Evolutionary conservation across 1,284 basidiomycete species (phyloP).

Genomic region (Schizopora paradoxa): DNA sequence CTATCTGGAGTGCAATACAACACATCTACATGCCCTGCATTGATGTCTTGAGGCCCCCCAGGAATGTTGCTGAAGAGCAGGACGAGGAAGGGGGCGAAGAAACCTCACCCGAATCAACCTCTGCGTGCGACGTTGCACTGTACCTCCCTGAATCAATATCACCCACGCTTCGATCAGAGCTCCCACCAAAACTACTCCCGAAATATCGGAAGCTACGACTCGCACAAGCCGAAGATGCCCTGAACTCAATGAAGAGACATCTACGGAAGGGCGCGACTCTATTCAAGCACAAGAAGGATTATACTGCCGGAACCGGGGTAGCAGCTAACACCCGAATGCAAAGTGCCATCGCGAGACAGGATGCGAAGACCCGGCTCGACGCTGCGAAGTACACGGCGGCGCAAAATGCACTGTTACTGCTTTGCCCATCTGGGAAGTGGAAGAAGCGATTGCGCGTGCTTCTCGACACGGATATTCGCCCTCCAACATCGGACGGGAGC

Average conservation of each 20-base stretch:
- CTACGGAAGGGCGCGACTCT: slow-evolving; percentile 1
- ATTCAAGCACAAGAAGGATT: slow-evolving; percentile 3
- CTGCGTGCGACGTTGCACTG: neutral
- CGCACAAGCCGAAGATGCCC: neutral
- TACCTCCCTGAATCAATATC: neutral
- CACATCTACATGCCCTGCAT: neutral
- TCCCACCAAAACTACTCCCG: neutral
- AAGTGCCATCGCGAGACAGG: neutral
- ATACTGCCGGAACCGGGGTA: neutral
- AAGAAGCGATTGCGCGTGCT: neutral
- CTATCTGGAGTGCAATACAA: neutral
- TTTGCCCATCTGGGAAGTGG: neutral
- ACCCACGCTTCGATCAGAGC: neutral
- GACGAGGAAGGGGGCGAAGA: too few species aligned
- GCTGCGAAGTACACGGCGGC: neutral
- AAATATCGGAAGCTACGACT: neutral
- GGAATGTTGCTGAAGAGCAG: neutral
- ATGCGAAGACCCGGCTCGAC: neutral
- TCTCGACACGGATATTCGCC: slow-evolving; percentile 1
- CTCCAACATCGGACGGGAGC: neutral
- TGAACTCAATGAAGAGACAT: neutral
- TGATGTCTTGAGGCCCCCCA: neutral
- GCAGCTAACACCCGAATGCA: neutral
- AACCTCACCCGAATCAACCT: neutral
- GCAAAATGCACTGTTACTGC: neutral